These are phyloP conservation scores for Ormosia semicastrata DNA, from an alignment of 306 rosid genomes.

Conservation along the genomic window DNA sequence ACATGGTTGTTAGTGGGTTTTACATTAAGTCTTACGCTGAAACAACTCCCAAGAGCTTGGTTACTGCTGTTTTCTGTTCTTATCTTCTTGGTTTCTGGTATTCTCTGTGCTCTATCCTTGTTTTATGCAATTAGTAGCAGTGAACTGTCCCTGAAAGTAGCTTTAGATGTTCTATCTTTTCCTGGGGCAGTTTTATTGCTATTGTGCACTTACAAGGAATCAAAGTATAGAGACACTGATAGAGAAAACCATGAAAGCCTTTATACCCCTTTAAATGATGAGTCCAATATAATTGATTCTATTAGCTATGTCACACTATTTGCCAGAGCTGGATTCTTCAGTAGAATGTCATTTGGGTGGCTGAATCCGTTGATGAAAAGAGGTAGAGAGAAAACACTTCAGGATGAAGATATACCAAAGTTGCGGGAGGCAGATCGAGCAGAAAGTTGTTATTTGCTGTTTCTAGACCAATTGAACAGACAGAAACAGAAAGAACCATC, in stretches of 20 bases:
- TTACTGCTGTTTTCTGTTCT: conserved; percentile 37
- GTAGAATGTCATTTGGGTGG: conserved; percentile 62
- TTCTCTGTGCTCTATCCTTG: conserved; percentile 39
- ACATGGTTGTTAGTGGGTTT: conserved; percentile 43
- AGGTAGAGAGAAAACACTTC: conserved; percentile 53
- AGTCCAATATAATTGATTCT: conserved; percentile 31
- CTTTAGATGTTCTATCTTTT: conserved; percentile 24
- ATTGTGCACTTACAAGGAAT: conserved; percentile 37
- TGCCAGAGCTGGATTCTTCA: conserved; percentile 50
- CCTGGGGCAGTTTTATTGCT: conserved; percentile 21
- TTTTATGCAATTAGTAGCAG: conserved; percentile 25
- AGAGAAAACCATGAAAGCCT: conserved; percentile 29
- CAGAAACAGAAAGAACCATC: conserved; percentile 33
- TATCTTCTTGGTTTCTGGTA: conserved; percentile 38
- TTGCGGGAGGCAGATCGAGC: conserved; percentile 53
- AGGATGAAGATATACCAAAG: conserved; percentile 59
- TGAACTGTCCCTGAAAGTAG: conserved; percentile 30
- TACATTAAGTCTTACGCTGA: conserved; percentile 30
- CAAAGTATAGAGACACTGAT: conserved; percentile 18
- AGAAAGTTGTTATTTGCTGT: conserved; percentile 45
- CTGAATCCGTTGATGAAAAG: conserved; percentile 62
- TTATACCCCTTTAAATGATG: conserved; percentile 44
- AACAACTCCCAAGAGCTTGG: conserved; percentile 38
- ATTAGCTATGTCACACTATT: conserved; percentile 38
- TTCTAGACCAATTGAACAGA: conserved; percentile 37